phyloP scores from a whole-genome alignment of 2,329 filamentous ascomycete genomes.

The Gliomastix tumulicola region DNA sequence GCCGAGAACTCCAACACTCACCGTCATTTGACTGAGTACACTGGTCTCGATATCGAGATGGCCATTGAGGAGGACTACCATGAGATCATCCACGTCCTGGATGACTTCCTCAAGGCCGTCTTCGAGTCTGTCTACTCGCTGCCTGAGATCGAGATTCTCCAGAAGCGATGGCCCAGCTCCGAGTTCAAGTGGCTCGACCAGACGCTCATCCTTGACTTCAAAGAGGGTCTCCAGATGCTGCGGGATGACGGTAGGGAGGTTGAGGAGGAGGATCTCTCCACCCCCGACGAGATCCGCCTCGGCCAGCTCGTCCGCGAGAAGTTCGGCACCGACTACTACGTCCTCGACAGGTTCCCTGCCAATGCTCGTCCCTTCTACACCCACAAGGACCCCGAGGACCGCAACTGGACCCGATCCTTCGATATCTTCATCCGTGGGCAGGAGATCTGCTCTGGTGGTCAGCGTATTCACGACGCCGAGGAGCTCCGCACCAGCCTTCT shows the following conservation, averaged over 20 bases:
- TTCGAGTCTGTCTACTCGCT: slow-evolving; percentile 32
- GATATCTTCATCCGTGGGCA: slow-evolving; percentile 93
- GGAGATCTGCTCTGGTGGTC: slow-evolving; percentile 86
- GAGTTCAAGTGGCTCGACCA: slow-evolving; percentile 83
- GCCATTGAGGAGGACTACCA: slow-evolving; percentile 83
- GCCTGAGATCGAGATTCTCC: slow-evolving; percentile 71
- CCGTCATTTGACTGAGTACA: slow-evolving; percentile 90
- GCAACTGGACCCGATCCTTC: slow-evolving; percentile 79
- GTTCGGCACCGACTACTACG: slow-evolving; percentile 85
- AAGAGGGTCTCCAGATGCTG: slow-evolving; percentile 72
- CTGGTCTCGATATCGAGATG: slow-evolving; percentile 90
- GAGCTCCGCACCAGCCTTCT: slow-evolving; percentile 74
- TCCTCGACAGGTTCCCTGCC: slow-evolving; percentile 86
- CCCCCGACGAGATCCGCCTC: slow-evolving; percentile 78
- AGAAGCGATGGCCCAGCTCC: slow-evolving; percentile 77
- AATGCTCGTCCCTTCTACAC: slow-evolving; percentile 87
- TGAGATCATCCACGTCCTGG: slow-evolving; percentile 73
- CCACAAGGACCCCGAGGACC: slow-evolving; percentile 70
- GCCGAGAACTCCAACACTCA: slow-evolving; percentile 96
- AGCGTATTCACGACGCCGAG: slow-evolving; percentile 79
- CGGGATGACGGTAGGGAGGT: slow-evolving; percentile 76
- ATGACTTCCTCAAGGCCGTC: slow-evolving; percentile 74
- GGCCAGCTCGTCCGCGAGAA: slow-evolving; percentile 81
- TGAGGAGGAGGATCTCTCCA: slow-evolving; percentile 70
- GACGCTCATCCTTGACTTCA: slow-evolving; percentile 75